These are phyloP conservation scores for Arachnomyces sp. DNA, from an alignment of 2,329 filamentous ascomycete species.

Conservation along the genomic window DNA sequence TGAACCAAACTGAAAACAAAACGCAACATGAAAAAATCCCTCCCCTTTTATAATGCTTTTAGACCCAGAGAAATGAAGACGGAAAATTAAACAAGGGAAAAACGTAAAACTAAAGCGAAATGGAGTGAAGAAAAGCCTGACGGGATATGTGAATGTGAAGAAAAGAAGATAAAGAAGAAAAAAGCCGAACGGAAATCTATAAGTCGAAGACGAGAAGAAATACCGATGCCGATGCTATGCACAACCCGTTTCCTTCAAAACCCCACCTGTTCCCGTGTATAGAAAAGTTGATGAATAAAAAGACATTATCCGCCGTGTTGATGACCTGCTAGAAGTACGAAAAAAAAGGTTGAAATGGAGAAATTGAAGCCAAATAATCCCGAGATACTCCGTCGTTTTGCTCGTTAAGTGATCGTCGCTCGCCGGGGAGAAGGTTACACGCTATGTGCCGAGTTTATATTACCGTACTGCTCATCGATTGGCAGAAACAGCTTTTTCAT, in stretches of 20 bases:
- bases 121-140: background rate
- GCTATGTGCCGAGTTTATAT: background rate
- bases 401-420: background rate
- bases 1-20: constrained; percentile 3
- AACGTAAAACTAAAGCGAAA: background rate
- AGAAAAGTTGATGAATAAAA: too few species aligned
- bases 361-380: constrained; percentile 1
- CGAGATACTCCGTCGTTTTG: background rate
- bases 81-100: background rate
- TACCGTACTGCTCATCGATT: constrained; percentile 1
- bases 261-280: too few species aligned
- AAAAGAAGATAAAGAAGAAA: constrained; percentile 4
- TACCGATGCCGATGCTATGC: too few species aligned
- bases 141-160: background rate
- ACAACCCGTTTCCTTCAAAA: too few species aligned
- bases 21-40: constrained; percentile 5
- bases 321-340: background rate
- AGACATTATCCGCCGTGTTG: too few species aligned
- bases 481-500: constrained; percentile 66
- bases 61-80: background rate
- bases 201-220: constrained; percentile 7
- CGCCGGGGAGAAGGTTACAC: background rate
- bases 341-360: constrained; percentile 1
- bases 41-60: too few species aligned
- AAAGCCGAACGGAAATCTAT: constrained; percentile 11